Evolutionary conservation across 176 grass and related monocot species (phyloP), one percentile per base, ranked within the genome.

Genomic region (Tillandsia fasciculata): DNA sequence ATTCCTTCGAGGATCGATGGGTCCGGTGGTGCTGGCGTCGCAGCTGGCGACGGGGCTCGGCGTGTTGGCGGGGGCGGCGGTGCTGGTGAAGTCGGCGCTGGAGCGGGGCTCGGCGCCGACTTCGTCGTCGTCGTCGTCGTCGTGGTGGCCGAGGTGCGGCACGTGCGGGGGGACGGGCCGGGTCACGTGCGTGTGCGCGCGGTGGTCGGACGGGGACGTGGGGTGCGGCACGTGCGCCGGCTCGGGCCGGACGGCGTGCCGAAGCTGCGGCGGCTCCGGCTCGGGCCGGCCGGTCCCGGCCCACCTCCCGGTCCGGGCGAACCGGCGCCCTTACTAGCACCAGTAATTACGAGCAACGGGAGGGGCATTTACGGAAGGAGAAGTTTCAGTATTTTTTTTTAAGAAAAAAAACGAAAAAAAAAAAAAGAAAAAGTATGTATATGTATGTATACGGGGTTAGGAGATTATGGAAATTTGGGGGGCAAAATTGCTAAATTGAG

Each of bases 161-260:
- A 79, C 89, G 23, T 97, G 93, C 82, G 73, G 83, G 71, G 93
- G 93, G n/a, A 85, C 81, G 13, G 89, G 93, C 6, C 73, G 79
- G 54, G 86, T 90, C 27, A 28, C 83, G 3, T 97, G 93, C 82
- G 52, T 92, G 6, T 97, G 93, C 86, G 66, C 78, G 56, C 89
- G 93, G 12, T 97, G 88, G 89, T 97, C 93, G 9, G 93, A 97
- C 71, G 89, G 86, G 29, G 93, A 97, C 82, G 57, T 70, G 52
- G 93, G 93, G 1, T 97, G 88, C 82, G 76, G 92, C 12, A 75
- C 81, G 18, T 97, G 93, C 84, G 81, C 86, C 0, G 93, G 93
- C 0, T 97, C 88, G 0, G 89, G 93, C 2, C 74, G 81, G 63
- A 90, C 70, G 82, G 73, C 74, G 0, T 97, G 93, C 80, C 65